phyloP scores from a whole-genome alignment of 2,329 filamentous ascomycete genomes.

The Penicillium sp. region DNA sequence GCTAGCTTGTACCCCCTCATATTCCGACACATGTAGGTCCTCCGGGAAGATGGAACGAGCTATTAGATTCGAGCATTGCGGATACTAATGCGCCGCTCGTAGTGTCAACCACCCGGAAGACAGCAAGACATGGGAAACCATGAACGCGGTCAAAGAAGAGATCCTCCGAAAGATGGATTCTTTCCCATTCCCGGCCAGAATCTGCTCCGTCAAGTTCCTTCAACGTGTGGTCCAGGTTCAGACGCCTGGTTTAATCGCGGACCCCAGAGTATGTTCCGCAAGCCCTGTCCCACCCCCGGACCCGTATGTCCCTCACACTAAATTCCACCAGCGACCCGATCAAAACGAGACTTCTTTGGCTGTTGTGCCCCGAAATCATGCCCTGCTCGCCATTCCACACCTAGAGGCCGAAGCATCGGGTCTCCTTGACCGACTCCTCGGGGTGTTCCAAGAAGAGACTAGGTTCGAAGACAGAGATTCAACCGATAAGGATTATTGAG shows the following conservation, averaged over 20 bases:
- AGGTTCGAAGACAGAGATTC: slow-evolving; percentile 58
- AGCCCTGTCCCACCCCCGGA: neutral
- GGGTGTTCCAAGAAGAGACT: slow-evolving; percentile 81
- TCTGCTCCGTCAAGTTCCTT: slow-evolving; percentile 97
- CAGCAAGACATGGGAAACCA: slow-evolving; percentile 79
- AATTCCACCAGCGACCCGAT: slow-evolving; percentile 62
- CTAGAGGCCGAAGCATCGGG: slow-evolving; percentile 93
- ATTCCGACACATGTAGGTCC: slow-evolving; percentile 82
- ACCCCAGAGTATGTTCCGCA: slow-evolving; percentile 71
- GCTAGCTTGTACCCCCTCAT: slow-evolving; percentile 92
- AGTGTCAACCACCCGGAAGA: slow-evolving; percentile 89
- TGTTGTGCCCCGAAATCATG: slow-evolving; percentile 81
- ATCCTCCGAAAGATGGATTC: slow-evolving; percentile 88
- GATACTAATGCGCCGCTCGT: slow-evolving; percentile 41
- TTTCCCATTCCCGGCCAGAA: slow-evolving; percentile 72
- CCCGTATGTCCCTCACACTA: slow-evolving; percentile 4
- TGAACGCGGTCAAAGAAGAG: slow-evolving; percentile 84
- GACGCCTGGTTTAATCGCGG: slow-evolving; percentile 77
- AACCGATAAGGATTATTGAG: no score
- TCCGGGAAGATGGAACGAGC: neutral
- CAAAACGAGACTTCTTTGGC: slow-evolving; percentile 83
- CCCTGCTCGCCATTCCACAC: slow-evolving; percentile 74
- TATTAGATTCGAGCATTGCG: neutral
- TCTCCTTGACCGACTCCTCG: slow-evolving; percentile 83
- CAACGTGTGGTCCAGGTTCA: slow-evolving; percentile 92